These are phyloP conservation scores for Cladobotryum mycophilum DNA, from an alignment of 2,329 filamentous ascomycete species.

Conservation along the genomic window DNA sequence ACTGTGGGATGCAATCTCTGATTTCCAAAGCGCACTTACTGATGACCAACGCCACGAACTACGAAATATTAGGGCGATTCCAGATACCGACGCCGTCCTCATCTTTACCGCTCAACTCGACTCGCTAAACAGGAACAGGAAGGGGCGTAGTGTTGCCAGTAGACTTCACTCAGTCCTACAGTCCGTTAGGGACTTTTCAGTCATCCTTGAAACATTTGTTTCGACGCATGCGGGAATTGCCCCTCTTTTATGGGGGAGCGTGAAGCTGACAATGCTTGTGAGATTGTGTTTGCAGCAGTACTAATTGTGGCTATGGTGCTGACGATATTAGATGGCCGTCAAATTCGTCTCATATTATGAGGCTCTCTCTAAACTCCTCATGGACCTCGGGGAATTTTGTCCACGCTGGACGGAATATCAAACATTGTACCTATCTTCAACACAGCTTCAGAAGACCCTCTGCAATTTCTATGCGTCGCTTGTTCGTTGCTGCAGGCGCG, in stretches of 20 bases:
- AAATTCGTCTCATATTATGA: slow-evolving; percentile 36
- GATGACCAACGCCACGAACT: slow-evolving; percentile 9
- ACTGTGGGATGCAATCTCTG: neutral
- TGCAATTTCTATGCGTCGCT: slow-evolving; percentile 30
- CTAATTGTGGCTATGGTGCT: too few relatives aligned
- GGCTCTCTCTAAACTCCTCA: slow-evolving; percentile 29
- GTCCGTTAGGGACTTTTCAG: slow-evolving; percentile 31
- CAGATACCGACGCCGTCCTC: slow-evolving; percentile 25
- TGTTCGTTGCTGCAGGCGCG: slow-evolving; percentile 28
- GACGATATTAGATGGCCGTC: slow-evolving; percentile 20
- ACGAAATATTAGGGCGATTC: slow-evolving; percentile 2
- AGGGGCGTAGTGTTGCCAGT: slow-evolving; percentile 22
- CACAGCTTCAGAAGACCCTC: slow-evolving; percentile 26
- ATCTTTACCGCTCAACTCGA: slow-evolving; percentile 30
- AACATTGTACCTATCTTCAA: slow-evolving; percentile 28
- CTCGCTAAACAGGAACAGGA: slow-evolving; percentile 14
- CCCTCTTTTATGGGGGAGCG: slow-evolving; percentile 37
- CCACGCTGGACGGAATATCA: slow-evolving; percentile 33
- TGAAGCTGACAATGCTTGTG: slow-evolving; percentile 35
- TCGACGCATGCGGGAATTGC: slow-evolving; percentile 31
- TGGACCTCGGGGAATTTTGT: slow-evolving; percentile 27
- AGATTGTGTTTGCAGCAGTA: neutral
- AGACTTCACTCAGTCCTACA: slow-evolving; percentile 26
- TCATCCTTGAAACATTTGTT: slow-evolving; percentile 30
- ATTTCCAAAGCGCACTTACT: slow-evolving; percentile 1